Conservation (phyloP, 352 stramenopile genomes). For the Paralagenidium karlingii region DNA sequence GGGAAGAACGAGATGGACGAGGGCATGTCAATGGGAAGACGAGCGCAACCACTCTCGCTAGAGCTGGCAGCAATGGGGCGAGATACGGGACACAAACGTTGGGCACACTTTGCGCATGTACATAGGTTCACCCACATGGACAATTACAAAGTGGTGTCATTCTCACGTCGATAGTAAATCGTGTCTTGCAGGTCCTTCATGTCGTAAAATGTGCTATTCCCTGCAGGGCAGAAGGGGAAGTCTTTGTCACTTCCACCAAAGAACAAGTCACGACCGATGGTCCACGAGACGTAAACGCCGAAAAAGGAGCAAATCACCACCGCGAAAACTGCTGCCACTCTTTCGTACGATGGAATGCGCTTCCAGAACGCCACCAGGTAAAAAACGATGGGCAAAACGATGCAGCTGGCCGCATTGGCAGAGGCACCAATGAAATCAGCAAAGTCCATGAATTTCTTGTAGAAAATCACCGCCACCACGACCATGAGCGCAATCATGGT, state of each 20-base stretch:
- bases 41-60: too few relatives aligned
- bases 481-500: slow-evolving; percentile 24
- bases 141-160: too few relatives aligned
- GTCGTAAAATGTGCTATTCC: too few relatives aligned
- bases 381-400: slow-evolving; percentile 14
- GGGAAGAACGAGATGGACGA: too few relatives aligned
- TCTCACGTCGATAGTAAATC: slow-evolving; percentile 27
- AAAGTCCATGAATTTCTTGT: slow-evolving; percentile 37
- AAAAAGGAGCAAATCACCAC: slow-evolving; percentile 6
- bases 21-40: too few relatives aligned
- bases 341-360: slow-evolving; percentile 4
- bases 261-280: slow-evolving; percentile 5
- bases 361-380: slow-evolving; percentile 7
- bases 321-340: slow-evolving; percentile 2
- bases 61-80: too few relatives aligned
- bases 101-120: too few relatives aligned
- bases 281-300: slow-evolving; percentile 5
- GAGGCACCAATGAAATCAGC: slow-evolving; percentile 39
- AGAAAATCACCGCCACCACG: slow-evolving; percentile 17
- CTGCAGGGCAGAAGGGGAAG: slow-evolving; percentile 33
- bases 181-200: slow-evolving; percentile 32
- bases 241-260: slow-evolving; percentile 38
- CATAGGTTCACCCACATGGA: too few relatives aligned
- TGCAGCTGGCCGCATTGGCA: slow-evolving; percentile 30
- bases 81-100: too few relatives aligned